phyloP scores from a whole-genome alignment of 768 basidiomycete species.

The Clavulina sp. region DNA sequence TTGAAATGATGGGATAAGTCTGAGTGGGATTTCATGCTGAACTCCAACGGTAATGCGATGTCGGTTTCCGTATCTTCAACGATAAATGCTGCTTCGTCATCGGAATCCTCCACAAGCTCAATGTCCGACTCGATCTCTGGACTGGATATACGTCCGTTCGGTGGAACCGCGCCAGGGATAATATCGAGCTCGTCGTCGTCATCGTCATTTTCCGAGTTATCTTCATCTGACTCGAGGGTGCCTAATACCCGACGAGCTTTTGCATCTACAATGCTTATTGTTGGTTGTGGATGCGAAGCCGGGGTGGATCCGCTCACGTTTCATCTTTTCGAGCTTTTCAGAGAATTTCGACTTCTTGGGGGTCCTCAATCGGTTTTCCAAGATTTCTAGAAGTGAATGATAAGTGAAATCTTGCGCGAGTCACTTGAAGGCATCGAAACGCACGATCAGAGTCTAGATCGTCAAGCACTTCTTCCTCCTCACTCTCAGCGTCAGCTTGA shows the following conservation, averaged over 20 bases:
- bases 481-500: no score
- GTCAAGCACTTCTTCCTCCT: constrained; percentile 28
- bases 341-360: constrained; percentile 42
- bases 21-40: constrained; percentile 65
- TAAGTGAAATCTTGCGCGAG: neutral
- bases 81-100: constrained; percentile 32
- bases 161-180: no score
- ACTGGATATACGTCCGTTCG: no score
- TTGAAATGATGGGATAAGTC: constrained; percentile 70
- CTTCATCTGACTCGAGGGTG: no score
- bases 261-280: neutral
- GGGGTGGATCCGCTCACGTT: constrained; percentile 27
- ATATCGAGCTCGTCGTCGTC: no score
- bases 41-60: constrained; percentile 48
- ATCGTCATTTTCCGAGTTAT: no score
- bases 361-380: constrained; percentile 43
- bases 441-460: constrained; percentile 42
- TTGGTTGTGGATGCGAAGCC: no score
- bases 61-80: constrained; percentile 37
- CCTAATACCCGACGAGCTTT: no score
- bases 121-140: no score
- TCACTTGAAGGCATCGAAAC: constrained; percentile 11
- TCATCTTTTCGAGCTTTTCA: constrained; percentile 45
- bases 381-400: constrained; percentile 33
- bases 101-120: no score